These are phyloP conservation scores for Rhododendron ovatum DNA, from an alignment of 148 eudicot genomes.

Conservation along the genomic window DNA sequence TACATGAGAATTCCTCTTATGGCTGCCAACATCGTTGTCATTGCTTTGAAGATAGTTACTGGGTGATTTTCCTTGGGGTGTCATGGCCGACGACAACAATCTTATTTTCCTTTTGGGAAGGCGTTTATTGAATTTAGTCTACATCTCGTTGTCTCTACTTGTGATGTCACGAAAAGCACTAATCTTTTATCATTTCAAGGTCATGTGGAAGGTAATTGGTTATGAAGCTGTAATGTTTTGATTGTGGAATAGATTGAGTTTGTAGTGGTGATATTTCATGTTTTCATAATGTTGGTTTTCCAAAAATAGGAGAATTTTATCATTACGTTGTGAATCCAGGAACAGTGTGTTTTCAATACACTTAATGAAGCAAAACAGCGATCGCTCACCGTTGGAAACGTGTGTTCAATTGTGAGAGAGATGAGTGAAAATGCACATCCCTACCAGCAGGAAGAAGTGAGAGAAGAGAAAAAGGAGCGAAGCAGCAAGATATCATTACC, in stretches of 20 bases:
- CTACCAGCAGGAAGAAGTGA: not conserved
- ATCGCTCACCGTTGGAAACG: not conserved
- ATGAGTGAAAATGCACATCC: not conserved
- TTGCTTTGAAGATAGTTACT: constrained; percentile 64
- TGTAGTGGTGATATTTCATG: not conserved
- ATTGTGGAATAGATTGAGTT: not conserved
- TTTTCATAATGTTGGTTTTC: not conserved
- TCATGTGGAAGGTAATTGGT: not conserved
- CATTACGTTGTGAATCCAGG: not conserved
- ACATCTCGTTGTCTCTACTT: not conserved
- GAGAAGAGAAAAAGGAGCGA: not conserved
- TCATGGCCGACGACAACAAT: not conserved
- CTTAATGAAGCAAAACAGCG: not conserved
- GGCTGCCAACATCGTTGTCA: constrained; percentile 55
- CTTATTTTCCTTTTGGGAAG: not conserved
- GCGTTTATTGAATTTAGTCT: not conserved
- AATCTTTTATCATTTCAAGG: not conserved
- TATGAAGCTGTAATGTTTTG: not conserved
- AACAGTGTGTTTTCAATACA: not conserved
- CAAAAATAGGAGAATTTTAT: not conserved
- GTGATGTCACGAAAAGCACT: not conserved
- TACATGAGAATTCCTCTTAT: constrained; percentile 76
- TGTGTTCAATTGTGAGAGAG: not conserved
- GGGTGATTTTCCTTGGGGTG: constrained; percentile 39
- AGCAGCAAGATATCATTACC: not conserved